These are phyloP conservation scores for Melampsora americana DNA, from an alignment of 1,284 basidiomycete species.

Conservation along the genomic window DNA sequence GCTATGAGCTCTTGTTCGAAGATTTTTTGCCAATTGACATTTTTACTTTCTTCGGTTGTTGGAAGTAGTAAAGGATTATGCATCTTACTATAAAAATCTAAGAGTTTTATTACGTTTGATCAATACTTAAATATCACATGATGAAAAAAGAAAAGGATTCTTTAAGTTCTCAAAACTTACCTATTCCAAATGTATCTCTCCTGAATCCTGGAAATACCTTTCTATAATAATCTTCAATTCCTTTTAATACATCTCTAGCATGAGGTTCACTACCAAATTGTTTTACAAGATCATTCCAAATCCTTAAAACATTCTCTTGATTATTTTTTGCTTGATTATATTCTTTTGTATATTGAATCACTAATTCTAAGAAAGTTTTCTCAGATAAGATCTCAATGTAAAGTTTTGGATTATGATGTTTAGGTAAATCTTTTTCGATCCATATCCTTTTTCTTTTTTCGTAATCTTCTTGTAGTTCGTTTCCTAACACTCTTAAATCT, in stretches of 20 bases:
- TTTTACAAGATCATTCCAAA: neutral
- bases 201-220: neutral
- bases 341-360: neutral
- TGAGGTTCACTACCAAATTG: neutral
- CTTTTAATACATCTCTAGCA: neutral
- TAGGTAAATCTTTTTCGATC: neutral
- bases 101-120: neutral
- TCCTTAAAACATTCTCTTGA: neutral
- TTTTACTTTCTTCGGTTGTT: neutral
- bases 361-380: neutral
- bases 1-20: neutral
- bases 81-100: neutral
- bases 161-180: neutral
- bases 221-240: neutral
- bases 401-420: neutral
- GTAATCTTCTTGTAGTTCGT: neutral
- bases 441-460: neutral
- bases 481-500: neutral
- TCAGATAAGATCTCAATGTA: neutral
- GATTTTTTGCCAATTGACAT: neutral
- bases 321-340: neutral
- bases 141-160: neutral
- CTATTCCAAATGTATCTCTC: neutral
- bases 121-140: no score
- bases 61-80: neutral